Conservation (phyloP, 345 rosid genomes). For the Arabis hirsuta region DNA sequence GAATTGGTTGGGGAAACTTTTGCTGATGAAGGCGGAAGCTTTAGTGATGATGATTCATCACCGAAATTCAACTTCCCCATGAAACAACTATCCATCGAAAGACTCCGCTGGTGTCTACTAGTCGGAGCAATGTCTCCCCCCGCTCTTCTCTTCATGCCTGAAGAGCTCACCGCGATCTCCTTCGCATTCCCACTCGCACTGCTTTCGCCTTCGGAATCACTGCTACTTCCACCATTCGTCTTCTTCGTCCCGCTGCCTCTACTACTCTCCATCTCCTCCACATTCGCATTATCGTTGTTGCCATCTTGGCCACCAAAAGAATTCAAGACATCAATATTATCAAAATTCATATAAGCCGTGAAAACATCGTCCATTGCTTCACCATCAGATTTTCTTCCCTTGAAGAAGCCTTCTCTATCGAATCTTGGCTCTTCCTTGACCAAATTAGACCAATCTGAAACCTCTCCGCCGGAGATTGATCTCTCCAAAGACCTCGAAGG, state of each 20-base stretch:
- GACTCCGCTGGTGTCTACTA: slow-evolving; percentile 60
- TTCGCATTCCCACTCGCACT: slow-evolving; percentile 48
- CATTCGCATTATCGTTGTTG: slow-evolving; percentile 37
- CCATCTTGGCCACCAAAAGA: slow-evolving; percentile 66
- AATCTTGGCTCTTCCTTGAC: slow-evolving; percentile 52
- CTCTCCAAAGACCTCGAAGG: slow-evolving; percentile 59
- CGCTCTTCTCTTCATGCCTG: slow-evolving; percentile 59
- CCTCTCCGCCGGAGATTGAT: slow-evolving; percentile 55
- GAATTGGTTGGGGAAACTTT: slow-evolving; percentile 50
- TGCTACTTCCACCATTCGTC: slow-evolving; percentile 58
- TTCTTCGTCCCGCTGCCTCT: slow-evolving; percentile 69
- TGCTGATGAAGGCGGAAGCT: slow-evolving; percentile 36
- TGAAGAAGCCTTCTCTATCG: slow-evolving; percentile 31
- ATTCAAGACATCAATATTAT: slow-evolving; percentile 63
- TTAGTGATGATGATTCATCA: slow-evolving; percentile 45
- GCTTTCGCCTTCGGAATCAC: slow-evolving; percentile 81
- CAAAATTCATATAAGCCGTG: slow-evolving; percentile 70
- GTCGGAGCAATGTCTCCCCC: slow-evolving; percentile 60
- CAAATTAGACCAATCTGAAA: slow-evolving; percentile 45
- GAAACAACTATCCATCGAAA: slow-evolving; percentile 75
- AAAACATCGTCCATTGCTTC: slow-evolving; percentile 67
- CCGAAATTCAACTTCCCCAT: slow-evolving; percentile 57
- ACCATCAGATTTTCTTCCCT: slow-evolving; percentile 51
- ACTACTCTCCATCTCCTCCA: slow-evolving; percentile 53
- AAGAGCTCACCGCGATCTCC: slow-evolving; percentile 33